Conservation (phyloP, 2,329 filamentous ascomycete genomes). For the Parafenestella ontariensis region DNA sequence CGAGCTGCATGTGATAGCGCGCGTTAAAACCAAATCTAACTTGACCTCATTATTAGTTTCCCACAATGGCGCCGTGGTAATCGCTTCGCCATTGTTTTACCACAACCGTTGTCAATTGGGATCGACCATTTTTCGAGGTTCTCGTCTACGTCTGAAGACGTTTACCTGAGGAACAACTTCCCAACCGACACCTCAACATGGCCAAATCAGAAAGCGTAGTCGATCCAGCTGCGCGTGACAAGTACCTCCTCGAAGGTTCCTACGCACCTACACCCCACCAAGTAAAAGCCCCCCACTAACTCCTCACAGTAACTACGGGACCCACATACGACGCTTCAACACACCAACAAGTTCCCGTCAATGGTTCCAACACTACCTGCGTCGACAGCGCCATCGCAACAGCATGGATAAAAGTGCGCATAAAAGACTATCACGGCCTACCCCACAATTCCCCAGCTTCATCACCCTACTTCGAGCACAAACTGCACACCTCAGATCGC, state of each 20-base stretch:
- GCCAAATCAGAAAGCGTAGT: conserved; percentile 25
- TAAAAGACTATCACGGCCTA: conserved; percentile 47
- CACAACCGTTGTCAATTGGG: background rate
- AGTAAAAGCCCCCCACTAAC: background rate
- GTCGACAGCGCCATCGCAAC: conserved; percentile 41
- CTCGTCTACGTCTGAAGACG: too few species aligned
- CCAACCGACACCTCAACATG: background rate
- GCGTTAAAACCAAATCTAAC: background rate
- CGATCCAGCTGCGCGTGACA: conserved; percentile 42
- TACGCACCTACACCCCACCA: background rate
- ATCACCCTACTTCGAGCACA: conserved; percentile 42
- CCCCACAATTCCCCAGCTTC: conserved; percentile 37
- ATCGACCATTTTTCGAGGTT: background rate
- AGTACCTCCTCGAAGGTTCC: conserved; percentile 45
- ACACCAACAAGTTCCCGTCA: conserved; percentile 43
- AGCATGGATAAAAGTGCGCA: conserved; percentile 42
- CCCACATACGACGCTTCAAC: conserved; percentile 41
- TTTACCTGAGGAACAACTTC: too few species aligned
- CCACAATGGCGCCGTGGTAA: background rate
- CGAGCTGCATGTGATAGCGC: background rate
- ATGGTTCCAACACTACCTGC: conserved; percentile 28
- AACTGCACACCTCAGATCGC: conserved; percentile 41
- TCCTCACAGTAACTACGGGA: conserved; percentile 41
- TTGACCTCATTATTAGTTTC: background rate
- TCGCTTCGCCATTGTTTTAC: background rate